A percentile compares a stretch with the other conserved stretches of the same genome.
Conservation (phyloP, 2,329 filamentous ascomycete species). For the Neofusicoccum cordaticola region DNA sequence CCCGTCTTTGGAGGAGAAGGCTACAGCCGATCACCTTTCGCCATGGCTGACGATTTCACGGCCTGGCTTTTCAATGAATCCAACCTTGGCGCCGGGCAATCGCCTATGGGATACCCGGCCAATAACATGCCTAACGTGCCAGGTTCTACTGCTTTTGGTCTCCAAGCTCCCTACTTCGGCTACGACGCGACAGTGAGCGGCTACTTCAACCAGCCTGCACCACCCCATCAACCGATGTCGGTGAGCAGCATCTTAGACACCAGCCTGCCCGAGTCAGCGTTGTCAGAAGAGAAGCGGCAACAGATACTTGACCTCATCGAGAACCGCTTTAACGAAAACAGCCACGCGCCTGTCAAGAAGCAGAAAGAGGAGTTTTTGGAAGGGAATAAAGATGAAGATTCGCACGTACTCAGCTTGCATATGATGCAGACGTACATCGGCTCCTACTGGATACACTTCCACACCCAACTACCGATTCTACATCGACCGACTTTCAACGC, state of each 20-base stretch:
- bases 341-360: conserved; percentile 69
- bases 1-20: conserved; percentile 84
- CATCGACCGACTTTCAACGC: conserved; percentile 92
- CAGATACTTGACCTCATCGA: conserved; percentile 80
- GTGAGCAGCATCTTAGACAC: conserved; percentile 82
- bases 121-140: conserved; percentile 37
- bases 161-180: conserved; percentile 51
- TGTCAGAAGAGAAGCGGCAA: conserved; percentile 84
- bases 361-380: conserved; percentile 75
- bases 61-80: conserved; percentile 77
- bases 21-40: conserved; percentile 82
- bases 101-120: conserved; percentile 37
- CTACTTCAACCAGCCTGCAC: conserved; percentile 48
- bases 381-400: conserved; percentile 64
- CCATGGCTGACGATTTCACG: conserved; percentile 83
- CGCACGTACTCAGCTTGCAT: conserved; percentile 71
- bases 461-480: conserved; percentile 88
- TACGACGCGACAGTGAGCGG: conserved; percentile 49
- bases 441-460: conserved; percentile 94
- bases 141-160: conserved; percentile 39
- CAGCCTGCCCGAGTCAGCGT: conserved; percentile 70
- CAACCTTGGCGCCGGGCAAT: conserved; percentile 42
- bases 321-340: conserved; percentile 75
- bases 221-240: conserved; percentile 79
- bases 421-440: conserved; percentile 92